Evolutionary conservation across 2,329 filamentous ascomycete species (phyloP).

Genomic region (Lojkania enalia): DNA sequence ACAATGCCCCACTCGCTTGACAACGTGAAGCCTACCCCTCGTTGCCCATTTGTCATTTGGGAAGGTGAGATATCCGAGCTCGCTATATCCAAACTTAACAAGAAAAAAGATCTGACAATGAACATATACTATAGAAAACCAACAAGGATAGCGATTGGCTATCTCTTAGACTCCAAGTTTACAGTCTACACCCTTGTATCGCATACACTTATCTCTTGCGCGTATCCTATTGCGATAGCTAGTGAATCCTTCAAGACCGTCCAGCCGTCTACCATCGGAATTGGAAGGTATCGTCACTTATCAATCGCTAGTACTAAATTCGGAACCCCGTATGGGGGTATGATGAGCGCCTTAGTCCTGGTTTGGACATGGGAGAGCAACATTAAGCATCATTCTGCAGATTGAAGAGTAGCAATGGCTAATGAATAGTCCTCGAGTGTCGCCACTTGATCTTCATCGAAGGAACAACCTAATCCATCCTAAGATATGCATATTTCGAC

Average conservation of each 20-base stretch:
- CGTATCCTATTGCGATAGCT: background rate
- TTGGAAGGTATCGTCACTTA: slow-evolving; percentile 5
- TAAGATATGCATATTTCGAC: too few relatives aligned
- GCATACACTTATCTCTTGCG: too few relatives aligned
- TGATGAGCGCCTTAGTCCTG: background rate
- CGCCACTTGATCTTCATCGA: slow-evolving; percentile 2
- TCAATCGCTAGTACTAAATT: background rate
- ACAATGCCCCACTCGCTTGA: background rate
- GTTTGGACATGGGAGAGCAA: slow-evolving; percentile 2
- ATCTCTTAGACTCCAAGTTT: too few relatives aligned
- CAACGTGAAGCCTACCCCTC: background rate
- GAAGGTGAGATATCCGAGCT: background rate
- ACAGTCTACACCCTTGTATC: too few relatives aligned
- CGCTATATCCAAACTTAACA: background rate
- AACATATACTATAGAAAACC: too few relatives aligned
- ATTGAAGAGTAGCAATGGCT: background rate
- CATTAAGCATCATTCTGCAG: background rate
- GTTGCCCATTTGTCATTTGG: background rate
- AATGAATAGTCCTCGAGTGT: background rate
- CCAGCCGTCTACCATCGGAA: slow-evolving; percentile 4
- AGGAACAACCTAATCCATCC: too few relatives aligned
- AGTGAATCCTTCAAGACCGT: background rate
- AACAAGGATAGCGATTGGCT: too few relatives aligned
- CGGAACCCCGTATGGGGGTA: background rate
- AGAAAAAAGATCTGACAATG: background rate